These are phyloP conservation scores for Boletus subcaerulescens DNA, from an alignment of 768 basidiomycete genomes.

Conservation along the genomic window DNA sequence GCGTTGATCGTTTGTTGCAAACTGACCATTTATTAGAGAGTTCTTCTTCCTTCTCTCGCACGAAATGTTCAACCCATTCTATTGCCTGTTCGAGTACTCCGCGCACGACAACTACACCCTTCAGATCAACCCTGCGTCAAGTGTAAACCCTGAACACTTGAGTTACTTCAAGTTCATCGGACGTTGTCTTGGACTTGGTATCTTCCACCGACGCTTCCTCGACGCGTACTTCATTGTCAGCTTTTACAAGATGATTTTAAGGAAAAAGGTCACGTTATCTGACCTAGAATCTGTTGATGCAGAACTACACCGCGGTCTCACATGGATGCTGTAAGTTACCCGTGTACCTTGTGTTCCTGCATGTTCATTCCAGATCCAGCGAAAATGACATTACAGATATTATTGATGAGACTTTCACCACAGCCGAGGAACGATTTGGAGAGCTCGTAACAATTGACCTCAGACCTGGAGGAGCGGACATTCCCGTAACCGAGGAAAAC, in stretches of 20 bases:
- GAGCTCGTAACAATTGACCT: constrained; percentile 97
- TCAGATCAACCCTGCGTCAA: constrained; percentile 97
- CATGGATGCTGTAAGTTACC: constrained; percentile 92
- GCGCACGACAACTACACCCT: constrained; percentile 99
- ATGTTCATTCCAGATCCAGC: constrained; percentile 38
- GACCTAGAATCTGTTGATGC: constrained; percentile 97
- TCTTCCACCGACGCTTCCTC: constrained; percentile 98
- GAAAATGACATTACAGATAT: constrained; percentile 99
- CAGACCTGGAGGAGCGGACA: constrained; percentile 80
- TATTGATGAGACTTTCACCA: constrained; percentile 97
- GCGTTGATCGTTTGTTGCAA: neutral
- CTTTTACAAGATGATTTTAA: constrained; percentile 99
- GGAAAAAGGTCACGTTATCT: constrained; percentile 92
- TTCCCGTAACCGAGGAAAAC: constrained; percentile 93
- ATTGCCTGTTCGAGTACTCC: constrained; percentile 99
- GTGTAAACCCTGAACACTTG: constrained; percentile 97
- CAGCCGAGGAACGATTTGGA: constrained; percentile 96
- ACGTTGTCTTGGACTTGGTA: constrained; percentile 89
- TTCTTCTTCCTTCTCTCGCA: constrained; percentile 99
- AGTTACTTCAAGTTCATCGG: constrained; percentile 99
- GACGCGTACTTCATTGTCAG: constrained; percentile 99
- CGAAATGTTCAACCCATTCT: constrained; percentile 99
- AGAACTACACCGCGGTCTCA: constrained; percentile 90
- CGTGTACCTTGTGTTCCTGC: neutral
- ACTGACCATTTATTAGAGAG: constrained; percentile 57